Base-by-base conservation (phyloP, 176 grass and related monocot species). In the Musa itinerans region DNA sequence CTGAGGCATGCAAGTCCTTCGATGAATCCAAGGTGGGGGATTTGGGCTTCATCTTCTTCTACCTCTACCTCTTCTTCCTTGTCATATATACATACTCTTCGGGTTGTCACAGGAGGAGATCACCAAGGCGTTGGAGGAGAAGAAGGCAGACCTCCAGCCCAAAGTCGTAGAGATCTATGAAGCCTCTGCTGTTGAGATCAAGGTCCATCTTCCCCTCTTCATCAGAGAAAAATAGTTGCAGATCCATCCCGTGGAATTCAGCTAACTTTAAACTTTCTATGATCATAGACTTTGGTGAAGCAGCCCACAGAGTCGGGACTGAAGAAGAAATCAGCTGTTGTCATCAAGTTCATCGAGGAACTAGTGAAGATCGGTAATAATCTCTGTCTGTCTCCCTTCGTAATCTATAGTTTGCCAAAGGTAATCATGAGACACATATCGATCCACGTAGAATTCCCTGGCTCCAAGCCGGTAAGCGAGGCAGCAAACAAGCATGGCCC, bases 151-250 rank as follows among this genome's bases (percentile, higher is more conserved):
- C 59, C 89, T 92, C 71, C 84, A 86, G 71, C 83, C 83, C 16
- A 92, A 92, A 81, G 86, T 86, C 6, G 63, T 92, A 15, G 83
- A 92, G 86, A 83, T 92, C 80, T 92, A 92, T 67, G 86, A 92
- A 63, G 76, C 89, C 53, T 71, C 61, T 63, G 56, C 89, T 26
- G 74, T 78, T 24, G 70, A 84, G 48, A 64, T 88, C 80, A 88
- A 92, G 89, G 89, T 53, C 48, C 8, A 16, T n/a, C 8, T 23
- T 22, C 34, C 34, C 52, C 61, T 67, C 5, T 26, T 54, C 50
- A 6, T 5, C 34, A 6, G 34, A 43, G 34, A 43, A 6, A 43
- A 43, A 43, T 43, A 43, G 34, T 43, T 43, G 34, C 34, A 43
- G 34, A 43, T 6, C 34, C 4, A 6, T 43, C n/a, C 26, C 50